phyloP scores from a whole-genome alignment of 345 rosid species.

The Camelina neglecta region DNA sequence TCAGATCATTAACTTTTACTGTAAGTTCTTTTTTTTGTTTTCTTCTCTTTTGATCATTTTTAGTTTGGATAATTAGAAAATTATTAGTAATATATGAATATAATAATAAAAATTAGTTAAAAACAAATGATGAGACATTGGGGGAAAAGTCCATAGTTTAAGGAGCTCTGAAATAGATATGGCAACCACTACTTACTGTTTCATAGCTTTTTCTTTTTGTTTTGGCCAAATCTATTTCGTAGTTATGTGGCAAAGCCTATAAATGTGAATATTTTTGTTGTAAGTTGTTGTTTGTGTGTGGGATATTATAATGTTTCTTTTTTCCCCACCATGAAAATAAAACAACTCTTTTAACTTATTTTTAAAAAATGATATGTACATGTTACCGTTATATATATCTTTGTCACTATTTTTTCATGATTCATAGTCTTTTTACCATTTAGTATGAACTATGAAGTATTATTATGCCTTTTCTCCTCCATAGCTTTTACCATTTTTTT shows the following conservation, averaged over 20 bases:
- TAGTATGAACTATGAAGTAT: not conserved
- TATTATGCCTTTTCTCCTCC: not conserved
- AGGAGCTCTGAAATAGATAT: slow-evolving; percentile 38
- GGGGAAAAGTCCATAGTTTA: slow-evolving; percentile 27
- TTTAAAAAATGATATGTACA: not conserved
- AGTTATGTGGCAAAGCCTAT: slow-evolving; percentile 40
- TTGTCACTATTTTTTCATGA: not conserved
- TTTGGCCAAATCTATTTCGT: slow-evolving; percentile 41
- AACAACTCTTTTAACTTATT: not conserved
- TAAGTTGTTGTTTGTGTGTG: not conserved
- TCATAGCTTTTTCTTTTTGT: slow-evolving; percentile 10
- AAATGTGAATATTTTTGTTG: not conserved
- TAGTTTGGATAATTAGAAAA: slow-evolving; percentile 4
- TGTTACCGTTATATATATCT: slow-evolving; percentile 35
- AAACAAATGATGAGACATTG: slow-evolving; percentile 34
- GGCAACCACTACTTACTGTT: slow-evolving; percentile 42
- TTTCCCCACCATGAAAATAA: slow-evolving; percentile 20
- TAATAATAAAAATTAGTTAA: slow-evolving; percentile 30
- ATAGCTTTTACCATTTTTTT: not conserved
- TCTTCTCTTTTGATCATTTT: not conserved
- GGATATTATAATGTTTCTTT: slow-evolving; percentile 14
- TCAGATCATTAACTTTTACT: slow-evolving; percentile 63
- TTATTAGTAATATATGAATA: not conserved
- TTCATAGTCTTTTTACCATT: not conserved
- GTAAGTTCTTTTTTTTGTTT: slow-evolving; percentile 49